Evolutionary conservation across 495 filamentous ascomycete species (phyloP).

Genomic region (Daldinia caldariorum): DNA sequence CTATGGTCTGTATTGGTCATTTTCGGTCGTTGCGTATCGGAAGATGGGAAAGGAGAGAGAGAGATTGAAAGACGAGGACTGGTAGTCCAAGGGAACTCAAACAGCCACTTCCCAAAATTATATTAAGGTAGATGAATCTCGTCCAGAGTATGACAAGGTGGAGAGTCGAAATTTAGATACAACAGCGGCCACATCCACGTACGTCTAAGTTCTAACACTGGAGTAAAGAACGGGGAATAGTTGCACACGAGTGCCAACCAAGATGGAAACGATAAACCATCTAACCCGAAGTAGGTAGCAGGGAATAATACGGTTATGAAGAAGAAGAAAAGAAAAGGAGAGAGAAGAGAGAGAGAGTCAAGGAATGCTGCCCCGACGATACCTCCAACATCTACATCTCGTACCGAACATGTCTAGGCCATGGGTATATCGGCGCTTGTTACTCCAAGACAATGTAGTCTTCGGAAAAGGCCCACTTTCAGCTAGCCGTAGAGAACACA

Average conservation of each 20-base stretch:
- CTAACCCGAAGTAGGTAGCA: background rate
- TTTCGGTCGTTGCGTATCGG: constrained; percentile 6
- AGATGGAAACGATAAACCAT: constrained; percentile 7
- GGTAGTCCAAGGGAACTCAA: background rate
- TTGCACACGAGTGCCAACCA: constrained; percentile 17
- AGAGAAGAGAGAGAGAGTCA: background rate
- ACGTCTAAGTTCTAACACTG: constrained; percentile 1
- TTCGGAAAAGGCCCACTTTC: too few relatives aligned
- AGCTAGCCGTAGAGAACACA: too few relatives aligned
- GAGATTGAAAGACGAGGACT: background rate
- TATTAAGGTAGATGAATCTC: background rate
- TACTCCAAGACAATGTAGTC: background rate
- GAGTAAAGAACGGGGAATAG: constrained; percentile 16
- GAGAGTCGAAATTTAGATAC: constrained; percentile 1
- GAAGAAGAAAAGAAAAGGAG: background rate
- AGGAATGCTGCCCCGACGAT: constrained; percentile 38
- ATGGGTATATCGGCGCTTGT: constrained; percentile 8
- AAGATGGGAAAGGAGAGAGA: background rate
- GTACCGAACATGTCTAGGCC: constrained; percentile 36
- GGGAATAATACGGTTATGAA: background rate
- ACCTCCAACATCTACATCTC: constrained; percentile 41
- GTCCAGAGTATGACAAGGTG: background rate
- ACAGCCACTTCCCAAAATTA: background rate
- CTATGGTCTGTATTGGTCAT: constrained; percentile 51
- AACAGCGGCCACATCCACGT: background rate